Conservation (phyloP, 2,329 filamentous ascomycete genomes). For the Verticillium nonalfalfae region DNA sequence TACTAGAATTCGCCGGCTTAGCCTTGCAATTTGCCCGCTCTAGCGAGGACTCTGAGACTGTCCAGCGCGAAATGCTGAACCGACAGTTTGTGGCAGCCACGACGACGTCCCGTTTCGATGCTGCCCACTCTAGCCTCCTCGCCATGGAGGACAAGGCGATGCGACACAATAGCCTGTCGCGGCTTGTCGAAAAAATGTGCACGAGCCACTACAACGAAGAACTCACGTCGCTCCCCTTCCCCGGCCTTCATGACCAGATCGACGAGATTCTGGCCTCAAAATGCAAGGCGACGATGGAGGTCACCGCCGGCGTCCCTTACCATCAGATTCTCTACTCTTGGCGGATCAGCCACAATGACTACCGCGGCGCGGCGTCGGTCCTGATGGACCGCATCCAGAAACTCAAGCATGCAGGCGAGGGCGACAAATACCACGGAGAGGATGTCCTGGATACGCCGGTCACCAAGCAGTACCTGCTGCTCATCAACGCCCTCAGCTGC, state of each 20-base stretch:
- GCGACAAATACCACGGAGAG: constrained; percentile 46
- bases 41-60: constrained; percentile 26
- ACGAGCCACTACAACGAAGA: constrained; percentile 58
- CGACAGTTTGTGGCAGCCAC: constrained; percentile 80
- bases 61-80: constrained; percentile 67
- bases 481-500: constrained; percentile 89
- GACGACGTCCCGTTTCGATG: constrained; percentile 71
- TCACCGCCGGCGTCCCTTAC: constrained; percentile 62
- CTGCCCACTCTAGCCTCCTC: constrained; percentile 74
- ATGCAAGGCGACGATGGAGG: constrained; percentile 62
- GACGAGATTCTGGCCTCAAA: constrained; percentile 71
- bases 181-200: constrained; percentile 64
- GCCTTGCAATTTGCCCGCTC: constrained; percentile 58
- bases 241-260: constrained; percentile 68
- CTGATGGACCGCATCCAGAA: constrained; percentile 59
- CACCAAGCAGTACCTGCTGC: constrained; percentile 73
- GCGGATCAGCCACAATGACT: constrained; percentile 77
- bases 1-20: constrained; percentile 75
- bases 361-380: constrained; percentile 67
- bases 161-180: constrained; percentile 64
- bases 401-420: constrained; percentile 52
- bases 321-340: constrained; percentile 90
- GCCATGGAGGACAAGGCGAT: constrained; percentile 67
- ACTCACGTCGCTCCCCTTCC: constrained; percentile 72
- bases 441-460: constrained; percentile 58